Percentiles rank a stretch among this genome's conserved stretches.
Conservation (phyloP, 148 eudicot species). For the Rhododendron vialii region DNA sequence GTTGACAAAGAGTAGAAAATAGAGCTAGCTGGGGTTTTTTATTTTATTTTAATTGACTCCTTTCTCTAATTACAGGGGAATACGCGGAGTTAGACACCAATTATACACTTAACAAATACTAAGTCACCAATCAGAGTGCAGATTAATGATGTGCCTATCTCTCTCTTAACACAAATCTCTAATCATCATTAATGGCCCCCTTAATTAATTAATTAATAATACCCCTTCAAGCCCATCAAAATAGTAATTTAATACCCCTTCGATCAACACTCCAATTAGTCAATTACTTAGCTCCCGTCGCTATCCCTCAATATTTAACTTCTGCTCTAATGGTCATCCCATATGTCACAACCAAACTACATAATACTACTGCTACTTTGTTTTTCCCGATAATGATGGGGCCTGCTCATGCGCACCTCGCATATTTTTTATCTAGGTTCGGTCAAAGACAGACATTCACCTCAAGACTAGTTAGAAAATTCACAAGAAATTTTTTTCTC, state of each 20-base stretch:
- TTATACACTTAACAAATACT: background rate
- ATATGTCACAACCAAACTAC: background rate
- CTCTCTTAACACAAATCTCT: background rate
- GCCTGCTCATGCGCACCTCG: too few species aligned
- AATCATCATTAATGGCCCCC: background rate
- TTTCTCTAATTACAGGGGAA: background rate
- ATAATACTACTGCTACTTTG: too few species aligned
- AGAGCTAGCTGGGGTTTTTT: background rate
- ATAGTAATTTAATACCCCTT: background rate
- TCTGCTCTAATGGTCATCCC: background rate
- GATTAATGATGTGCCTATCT: background rate
- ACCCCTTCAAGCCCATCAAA: too few species aligned
- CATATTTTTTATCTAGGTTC: too few species aligned
- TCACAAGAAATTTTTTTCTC: too few species aligned
- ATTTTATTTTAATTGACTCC: background rate
- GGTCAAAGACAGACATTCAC: too few species aligned
- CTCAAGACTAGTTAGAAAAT: too few species aligned
- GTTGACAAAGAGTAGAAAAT: background rate
- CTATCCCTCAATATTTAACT: background rate
- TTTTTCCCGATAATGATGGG: too few species aligned
- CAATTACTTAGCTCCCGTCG: background rate
- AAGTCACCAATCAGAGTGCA: background rate
- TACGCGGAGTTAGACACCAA: constrained; percentile 1
- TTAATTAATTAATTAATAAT: too few species aligned
- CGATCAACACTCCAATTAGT: background rate